Evolutionary conservation across 1,284 basidiomycete genomes (phyloP).

Genomic region (Ustilago trichophora): DNA sequence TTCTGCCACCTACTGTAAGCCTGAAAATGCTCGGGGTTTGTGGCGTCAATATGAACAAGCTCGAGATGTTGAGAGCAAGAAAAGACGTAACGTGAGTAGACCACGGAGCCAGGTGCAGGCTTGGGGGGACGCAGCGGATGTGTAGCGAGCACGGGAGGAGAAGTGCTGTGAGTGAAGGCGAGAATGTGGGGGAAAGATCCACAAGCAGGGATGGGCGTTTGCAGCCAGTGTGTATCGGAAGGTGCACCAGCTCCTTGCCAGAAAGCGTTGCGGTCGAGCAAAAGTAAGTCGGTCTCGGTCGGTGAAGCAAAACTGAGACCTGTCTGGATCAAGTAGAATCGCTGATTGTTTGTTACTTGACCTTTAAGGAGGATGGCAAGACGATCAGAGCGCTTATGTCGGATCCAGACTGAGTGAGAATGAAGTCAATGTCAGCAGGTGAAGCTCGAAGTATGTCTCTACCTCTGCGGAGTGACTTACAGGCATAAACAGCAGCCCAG

Average conservation of each 20-base stretch:
- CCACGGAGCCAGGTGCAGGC: conserved; percentile 69
- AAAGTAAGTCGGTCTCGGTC: conserved; percentile 49
- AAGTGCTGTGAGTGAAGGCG: conserved; percentile 69
- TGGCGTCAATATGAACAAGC: conserved; percentile 70
- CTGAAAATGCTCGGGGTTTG: conserved; percentile 69
- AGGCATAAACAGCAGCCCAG: conserved; percentile 39
- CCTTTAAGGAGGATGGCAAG: conserved; percentile 9
- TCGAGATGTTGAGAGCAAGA: conserved; percentile 69
- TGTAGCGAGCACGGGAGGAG: conserved; percentile 70
- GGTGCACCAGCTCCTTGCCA: conserved; percentile 72
- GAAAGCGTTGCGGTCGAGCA: conserved; percentile 70
- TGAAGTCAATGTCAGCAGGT: no score
- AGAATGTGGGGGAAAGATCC: conserved; percentile 68
- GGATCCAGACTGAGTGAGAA: conserved; percentile 48
- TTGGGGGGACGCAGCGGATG: conserved; percentile 73
- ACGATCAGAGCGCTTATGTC: conserved; percentile 31
- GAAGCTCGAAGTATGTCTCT: no score
- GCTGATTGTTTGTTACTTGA: background rate
- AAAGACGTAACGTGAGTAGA: conserved; percentile 71
- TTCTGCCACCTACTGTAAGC: conserved; percentile 73
- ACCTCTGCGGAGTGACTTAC: no score
- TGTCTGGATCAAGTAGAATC: conserved; percentile 9
- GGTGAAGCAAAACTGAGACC: conserved; percentile 40
- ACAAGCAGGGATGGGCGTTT: conserved; percentile 31
- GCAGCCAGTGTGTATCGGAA: conserved; percentile 68